A percentile compares a stretch with the other conserved stretches of the same genome.
These are phyloP conservation scores for Gynandropsis gynandra DNA, from an alignment of 345 rosid species.

Conservation along the genomic window DNA sequence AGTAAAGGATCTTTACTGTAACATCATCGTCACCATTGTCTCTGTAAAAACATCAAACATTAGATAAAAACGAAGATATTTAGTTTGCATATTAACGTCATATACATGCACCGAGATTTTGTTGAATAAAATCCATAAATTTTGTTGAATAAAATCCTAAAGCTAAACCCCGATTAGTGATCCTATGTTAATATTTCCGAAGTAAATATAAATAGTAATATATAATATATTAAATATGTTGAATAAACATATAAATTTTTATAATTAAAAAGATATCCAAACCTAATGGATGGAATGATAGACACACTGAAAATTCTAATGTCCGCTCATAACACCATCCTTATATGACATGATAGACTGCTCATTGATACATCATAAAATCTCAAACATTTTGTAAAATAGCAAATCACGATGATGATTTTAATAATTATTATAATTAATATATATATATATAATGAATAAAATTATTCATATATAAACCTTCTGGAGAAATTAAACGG, in stretches of 20 bases:
- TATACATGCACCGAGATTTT: no score
- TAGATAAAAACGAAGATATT: neutral
- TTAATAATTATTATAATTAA: neutral
- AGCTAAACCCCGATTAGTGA: neutral
- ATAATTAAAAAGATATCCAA: no score
- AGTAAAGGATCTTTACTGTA: conserved; percentile 62
- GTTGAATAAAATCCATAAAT: neutral
- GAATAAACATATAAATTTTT: no score
- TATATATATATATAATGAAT: neutral
- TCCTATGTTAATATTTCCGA: neutral
- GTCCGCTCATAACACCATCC: no score
- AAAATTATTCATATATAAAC: conserved; percentile 14
- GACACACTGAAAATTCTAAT: no score
- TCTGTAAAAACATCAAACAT: conserved; percentile 30
- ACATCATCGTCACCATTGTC: conserved; percentile 77
- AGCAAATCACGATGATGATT: no score
- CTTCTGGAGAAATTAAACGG: conserved; percentile 85
- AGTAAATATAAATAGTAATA: no score
- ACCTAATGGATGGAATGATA: no score
- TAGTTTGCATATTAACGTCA: neutral
- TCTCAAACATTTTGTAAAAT: no score
- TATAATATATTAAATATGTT: no score
- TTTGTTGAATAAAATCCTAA: neutral
- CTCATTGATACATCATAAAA: no score
- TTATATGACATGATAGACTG: no score